Conservation (phyloP, 768 basidiomycete species). For the Dentipellis sp. region DNA sequence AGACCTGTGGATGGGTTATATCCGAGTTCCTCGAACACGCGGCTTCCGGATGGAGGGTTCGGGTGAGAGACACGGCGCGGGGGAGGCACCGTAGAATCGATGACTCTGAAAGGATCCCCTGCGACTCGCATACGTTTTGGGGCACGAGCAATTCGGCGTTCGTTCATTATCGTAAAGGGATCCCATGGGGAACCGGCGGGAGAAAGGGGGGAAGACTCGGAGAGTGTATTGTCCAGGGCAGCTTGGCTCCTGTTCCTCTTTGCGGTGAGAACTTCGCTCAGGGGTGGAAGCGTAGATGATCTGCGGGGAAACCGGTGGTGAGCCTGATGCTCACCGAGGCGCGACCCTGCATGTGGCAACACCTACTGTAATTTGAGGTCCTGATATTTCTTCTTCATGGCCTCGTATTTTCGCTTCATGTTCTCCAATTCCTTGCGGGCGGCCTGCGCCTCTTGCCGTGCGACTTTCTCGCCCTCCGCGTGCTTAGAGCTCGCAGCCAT, state of each 20-base stretch:
- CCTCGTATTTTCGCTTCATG: neutral
- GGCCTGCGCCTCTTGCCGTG: neutral
- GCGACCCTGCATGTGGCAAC: neutral
- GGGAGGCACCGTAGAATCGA: too few relatives aligned
- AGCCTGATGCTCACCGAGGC: neutral
- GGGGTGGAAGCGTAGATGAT: neutral
- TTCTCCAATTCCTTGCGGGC: neutral
- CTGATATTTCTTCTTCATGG: neutral
- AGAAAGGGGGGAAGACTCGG: neutral
- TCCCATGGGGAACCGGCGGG: too few relatives aligned
- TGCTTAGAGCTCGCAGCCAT: neutral
- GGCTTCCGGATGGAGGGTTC: too few relatives aligned
- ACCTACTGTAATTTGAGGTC: neutral
- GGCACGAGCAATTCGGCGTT: too few relatives aligned
- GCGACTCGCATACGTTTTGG: too few relatives aligned
- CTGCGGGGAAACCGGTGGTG: neutral
- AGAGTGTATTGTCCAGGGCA: slow-evolving; percentile 1
- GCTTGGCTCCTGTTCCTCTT: slow-evolving; percentile 5
- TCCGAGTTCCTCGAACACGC: too few relatives aligned
- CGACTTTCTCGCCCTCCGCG: slow-evolving; percentile 1
- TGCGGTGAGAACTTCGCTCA: neutral
- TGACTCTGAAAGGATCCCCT: too few relatives aligned
- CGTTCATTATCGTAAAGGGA: too few relatives aligned
- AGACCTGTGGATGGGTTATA: too few relatives aligned
- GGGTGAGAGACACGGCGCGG: too few relatives aligned